phyloP scores from a whole-genome alignment of 2,329 filamentous ascomycete genomes.

The Aspergillus felis region DNA sequence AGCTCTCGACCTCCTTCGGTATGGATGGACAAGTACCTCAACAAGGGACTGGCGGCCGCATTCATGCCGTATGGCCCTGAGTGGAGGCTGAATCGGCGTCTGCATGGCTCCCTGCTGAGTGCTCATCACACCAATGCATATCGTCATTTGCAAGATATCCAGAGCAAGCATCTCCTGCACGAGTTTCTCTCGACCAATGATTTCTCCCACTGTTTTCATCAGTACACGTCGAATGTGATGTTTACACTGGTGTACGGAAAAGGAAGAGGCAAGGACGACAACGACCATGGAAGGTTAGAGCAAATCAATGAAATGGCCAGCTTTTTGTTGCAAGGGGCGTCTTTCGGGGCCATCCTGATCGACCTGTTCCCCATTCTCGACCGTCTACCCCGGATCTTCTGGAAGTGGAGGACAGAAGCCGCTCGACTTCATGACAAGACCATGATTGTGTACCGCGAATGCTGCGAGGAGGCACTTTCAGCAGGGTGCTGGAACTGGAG shows the following conservation, averaged over 20 bases:
- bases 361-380: constrained; percentile 11
- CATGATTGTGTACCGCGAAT: constrained; percentile 7
- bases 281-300: constrained; percentile 41
- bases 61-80: constrained; percentile 49
- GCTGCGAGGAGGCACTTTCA: constrained; percentile 3
- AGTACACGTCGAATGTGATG: constrained; percentile 48
- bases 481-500: constrained; percentile 20
- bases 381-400: not conserved
- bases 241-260: constrained; percentile 52
- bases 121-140: constrained; percentile 44
- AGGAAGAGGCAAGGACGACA: constrained; percentile 40
- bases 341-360: constrained; percentile 4
- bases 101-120: constrained; percentile 44
- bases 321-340: constrained; percentile 8
- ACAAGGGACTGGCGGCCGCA: constrained; percentile 41
- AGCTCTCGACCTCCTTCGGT: constrained; percentile 32
- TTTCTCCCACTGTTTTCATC: constrained; percentile 47
- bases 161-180: constrained; percentile 44
- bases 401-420: constrained; percentile 9
- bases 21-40: constrained; percentile 25
- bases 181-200: constrained; percentile 38
- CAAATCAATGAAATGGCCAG: constrained; percentile 45
- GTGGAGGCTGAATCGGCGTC: constrained; percentile 43
- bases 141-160: constrained; percentile 48
- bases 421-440: constrained; percentile 14